These are phyloP conservation scores for Cercospora zeae-maydis DNA, from an alignment of 2,329 filamentous ascomycete genomes.

Conservation along the genomic window DNA sequence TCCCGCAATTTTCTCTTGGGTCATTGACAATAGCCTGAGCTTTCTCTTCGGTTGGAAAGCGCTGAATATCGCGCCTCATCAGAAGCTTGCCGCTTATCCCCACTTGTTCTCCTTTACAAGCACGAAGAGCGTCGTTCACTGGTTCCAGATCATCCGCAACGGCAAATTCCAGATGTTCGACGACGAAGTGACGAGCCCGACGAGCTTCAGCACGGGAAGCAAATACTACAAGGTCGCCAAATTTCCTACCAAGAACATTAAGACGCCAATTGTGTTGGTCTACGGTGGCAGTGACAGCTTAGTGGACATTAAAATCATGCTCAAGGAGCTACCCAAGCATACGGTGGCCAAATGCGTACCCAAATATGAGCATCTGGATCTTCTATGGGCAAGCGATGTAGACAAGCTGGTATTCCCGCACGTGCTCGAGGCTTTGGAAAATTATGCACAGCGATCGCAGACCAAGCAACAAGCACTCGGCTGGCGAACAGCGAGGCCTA, in stretches of 20 bases:
- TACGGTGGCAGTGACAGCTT: slow-evolving; percentile 93
- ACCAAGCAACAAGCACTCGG: slow-evolving; percentile 27
- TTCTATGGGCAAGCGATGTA: slow-evolving; percentile 88
- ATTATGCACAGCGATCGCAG: slow-evolving; percentile 44
- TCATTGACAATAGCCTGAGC: slow-evolving; percentile 75
- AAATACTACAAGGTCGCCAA: slow-evolving; percentile 96
- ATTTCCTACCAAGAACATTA: slow-evolving; percentile 95
- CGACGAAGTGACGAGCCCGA: slow-evolving; percentile 78
- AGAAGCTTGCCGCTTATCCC: slow-evolving; percentile 93
- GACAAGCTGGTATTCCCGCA: slow-evolving; percentile 81
- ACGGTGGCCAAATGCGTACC: slow-evolving; percentile 83
- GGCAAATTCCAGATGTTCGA: slow-evolving; percentile 98
- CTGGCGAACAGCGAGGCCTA: slow-evolving; percentile 22
- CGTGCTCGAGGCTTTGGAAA: slow-evolving; percentile 83
- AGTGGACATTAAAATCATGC: slow-evolving; percentile 90
- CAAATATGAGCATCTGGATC: slow-evolving; percentile 95
- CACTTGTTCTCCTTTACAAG: slow-evolving; percentile 96
- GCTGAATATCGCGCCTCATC: slow-evolving; percentile 74
- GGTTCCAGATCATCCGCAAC: slow-evolving; percentile 98
- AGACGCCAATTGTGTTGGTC: slow-evolving; percentile 86
- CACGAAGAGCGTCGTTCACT: slow-evolving; percentile 95
- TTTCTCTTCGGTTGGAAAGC: slow-evolving; percentile 91
- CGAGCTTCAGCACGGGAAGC: slow-evolving; percentile 65
- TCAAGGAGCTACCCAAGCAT: slow-evolving; percentile 77
- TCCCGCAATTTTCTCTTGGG: slow-evolving; percentile 82